Evolutionary conservation across 768 basidiomycete species (phyloP).

Genomic region (Psilocybe cyanescens): DNA sequence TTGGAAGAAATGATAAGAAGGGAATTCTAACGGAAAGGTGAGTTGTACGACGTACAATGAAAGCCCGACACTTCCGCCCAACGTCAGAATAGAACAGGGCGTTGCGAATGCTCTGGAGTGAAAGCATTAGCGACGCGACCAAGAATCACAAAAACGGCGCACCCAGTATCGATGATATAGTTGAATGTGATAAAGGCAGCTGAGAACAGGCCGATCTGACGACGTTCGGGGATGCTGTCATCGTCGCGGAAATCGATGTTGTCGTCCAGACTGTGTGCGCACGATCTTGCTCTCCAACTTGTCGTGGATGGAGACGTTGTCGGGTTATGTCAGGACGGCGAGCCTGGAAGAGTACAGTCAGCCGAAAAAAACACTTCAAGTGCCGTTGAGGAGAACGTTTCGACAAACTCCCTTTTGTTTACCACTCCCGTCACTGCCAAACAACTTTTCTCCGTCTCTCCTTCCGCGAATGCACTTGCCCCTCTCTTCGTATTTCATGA

Average conservation of each 20-base stretch:
- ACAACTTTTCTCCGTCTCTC: background rate
- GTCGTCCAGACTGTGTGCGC: background rate
- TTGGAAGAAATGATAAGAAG: constrained; percentile 13
- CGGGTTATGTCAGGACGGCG: background rate
- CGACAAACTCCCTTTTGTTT: background rate
- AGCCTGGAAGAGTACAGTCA: background rate
- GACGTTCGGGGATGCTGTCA: constrained; percentile 3
- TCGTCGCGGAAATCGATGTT: background rate
- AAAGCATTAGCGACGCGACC: background rate
- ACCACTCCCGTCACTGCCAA: background rate
- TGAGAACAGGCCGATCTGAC: constrained; percentile 28
- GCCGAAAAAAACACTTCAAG: background rate
- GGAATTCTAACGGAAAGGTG: background rate
- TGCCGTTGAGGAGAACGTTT: background rate
- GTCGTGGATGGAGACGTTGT: background rate
- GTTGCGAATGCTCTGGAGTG: constrained; percentile 41
- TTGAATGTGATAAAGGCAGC: constrained; percentile 48
- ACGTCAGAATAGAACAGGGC: constrained; percentile 39
- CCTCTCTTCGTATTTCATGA: no score
- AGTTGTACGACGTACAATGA: constrained; percentile 31
- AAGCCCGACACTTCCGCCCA: constrained; percentile 45
- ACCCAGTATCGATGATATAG: constrained; percentile 48
- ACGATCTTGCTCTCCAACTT: background rate
- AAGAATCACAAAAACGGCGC: constrained; percentile 13
- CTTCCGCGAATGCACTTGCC: no score